phyloP scores from a whole-genome alignment of 169 alveolate species.

The Plasmodium ovale region DNA sequence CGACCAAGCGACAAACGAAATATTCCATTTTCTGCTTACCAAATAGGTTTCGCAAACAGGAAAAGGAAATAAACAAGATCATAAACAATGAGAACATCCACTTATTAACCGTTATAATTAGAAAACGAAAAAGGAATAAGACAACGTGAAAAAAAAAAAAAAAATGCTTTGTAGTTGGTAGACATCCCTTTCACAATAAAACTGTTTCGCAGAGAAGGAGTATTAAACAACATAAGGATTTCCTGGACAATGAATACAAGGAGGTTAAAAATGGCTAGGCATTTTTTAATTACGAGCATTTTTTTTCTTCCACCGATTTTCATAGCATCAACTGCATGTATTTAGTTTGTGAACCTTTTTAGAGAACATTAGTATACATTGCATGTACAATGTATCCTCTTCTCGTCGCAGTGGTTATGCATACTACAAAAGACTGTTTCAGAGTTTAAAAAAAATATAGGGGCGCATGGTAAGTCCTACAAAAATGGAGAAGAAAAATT shows the following conservation, averaged over 20 bases:
- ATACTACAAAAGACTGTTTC: conserved; percentile 51
- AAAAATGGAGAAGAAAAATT: not conserved
- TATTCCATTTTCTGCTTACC: not conserved
- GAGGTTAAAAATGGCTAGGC: conserved; percentile 18
- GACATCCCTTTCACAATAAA: not conserved
- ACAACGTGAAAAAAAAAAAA: not conserved
- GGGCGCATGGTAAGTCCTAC: conserved; percentile 37
- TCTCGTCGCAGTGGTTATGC: conserved; percentile 39
- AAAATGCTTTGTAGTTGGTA: not conserved
- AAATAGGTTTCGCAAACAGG: conserved; percentile 51
- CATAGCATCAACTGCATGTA: not conserved
- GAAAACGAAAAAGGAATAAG: not conserved
- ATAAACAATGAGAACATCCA: conserved; percentile 54
- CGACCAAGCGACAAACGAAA: not conserved
- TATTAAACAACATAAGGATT: conserved; percentile 64
- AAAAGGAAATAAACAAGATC: conserved; percentile 36
- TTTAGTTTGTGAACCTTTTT: too few relatives aligned
- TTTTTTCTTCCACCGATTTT: not conserved
- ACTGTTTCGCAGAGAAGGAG: conserved; percentile 40
- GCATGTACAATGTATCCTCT: not conserved
- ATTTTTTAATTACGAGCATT: not conserved
- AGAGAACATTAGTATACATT: too few relatives aligned
- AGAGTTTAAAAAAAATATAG: conserved; percentile 52
- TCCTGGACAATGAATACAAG: conserved; percentile 61
- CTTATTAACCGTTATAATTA: conserved; percentile 24